phyloP scores from a whole-genome alignment of 2,329 filamentous ascomycete species.

The Diaporthe destruens region DNA sequence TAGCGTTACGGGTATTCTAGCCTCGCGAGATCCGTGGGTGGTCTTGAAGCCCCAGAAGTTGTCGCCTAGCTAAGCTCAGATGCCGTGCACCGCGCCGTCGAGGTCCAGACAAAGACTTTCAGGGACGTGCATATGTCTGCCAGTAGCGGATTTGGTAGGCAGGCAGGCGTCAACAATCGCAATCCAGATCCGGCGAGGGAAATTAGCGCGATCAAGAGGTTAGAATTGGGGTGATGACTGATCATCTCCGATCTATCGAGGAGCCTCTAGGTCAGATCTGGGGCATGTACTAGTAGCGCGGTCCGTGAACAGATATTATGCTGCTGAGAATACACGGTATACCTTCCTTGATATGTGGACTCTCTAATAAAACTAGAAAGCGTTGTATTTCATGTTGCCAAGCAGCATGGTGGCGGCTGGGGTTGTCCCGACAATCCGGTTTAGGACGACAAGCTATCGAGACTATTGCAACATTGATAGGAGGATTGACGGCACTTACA shows the following conservation, averaged over 20 bases:
- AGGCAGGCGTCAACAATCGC: not conserved
- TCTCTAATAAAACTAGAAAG: not conserved
- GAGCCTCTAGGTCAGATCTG: not conserved
- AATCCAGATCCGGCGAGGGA: conserved; percentile 7
- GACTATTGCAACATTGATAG: too few relatives aligned
- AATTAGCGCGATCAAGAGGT: not conserved
- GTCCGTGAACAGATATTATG: not conserved
- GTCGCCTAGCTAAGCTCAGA: not conserved
- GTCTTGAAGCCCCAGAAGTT: not conserved
- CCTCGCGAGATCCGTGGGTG: not conserved
- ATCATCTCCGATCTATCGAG: not conserved
- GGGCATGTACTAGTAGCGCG: not conserved
- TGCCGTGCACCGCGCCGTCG: conserved; percentile 22
- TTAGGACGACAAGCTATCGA: not conserved
- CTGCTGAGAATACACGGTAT: not conserved
- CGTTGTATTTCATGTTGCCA: too few relatives aligned
- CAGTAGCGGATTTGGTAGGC: not conserved
- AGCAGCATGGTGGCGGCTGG: not conserved
- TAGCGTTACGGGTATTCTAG: not conserved
- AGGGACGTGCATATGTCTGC: conserved; percentile 18
- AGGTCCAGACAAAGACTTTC: conserved; percentile 17
- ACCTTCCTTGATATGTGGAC: too few relatives aligned
- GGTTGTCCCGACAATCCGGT: not conserved
- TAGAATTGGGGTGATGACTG: not conserved
- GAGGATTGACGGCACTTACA: too few relatives aligned